These are phyloP conservation scores for Colletotrichum sp. DNA, from an alignment of 2,329 filamentous ascomycete genomes.

Conservation along the genomic window DNA sequence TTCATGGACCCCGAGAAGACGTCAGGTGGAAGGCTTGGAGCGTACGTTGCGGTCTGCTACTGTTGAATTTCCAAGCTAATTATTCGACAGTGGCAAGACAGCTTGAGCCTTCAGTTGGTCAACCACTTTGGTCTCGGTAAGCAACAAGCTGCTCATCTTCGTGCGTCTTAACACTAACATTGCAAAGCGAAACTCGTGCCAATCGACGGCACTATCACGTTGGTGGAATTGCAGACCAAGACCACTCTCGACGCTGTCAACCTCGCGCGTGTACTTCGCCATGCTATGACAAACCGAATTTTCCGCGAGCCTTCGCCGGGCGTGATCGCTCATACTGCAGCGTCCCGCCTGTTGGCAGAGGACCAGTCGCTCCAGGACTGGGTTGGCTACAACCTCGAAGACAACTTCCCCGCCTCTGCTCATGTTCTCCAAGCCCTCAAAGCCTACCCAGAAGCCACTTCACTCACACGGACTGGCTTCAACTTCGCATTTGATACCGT, in stretches of 20 bases:
- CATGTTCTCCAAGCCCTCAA: slow-evolving; percentile 51
- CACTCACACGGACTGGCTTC: slow-evolving; percentile 55
- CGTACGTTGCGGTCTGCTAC: slow-evolving; percentile 38
- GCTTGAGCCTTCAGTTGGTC: slow-evolving; percentile 54
- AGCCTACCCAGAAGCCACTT: slow-evolving; percentile 51
- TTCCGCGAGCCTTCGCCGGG: slow-evolving; percentile 58
- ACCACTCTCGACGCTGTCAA: slow-evolving; percentile 54
- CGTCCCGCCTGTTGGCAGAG: slow-evolving; percentile 55
- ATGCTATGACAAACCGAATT: slow-evolving; percentile 63
- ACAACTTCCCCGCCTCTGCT: slow-evolving; percentile 55
- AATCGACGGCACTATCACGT: slow-evolving; percentile 46
- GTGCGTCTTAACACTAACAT: slow-evolving; percentile 3
- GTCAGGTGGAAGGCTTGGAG: slow-evolving; percentile 59
- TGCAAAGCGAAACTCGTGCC: slow-evolving; percentile 55
- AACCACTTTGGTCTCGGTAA: slow-evolving; percentile 56
- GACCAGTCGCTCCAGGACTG: slow-evolving; percentile 55
- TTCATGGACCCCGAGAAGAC: slow-evolving; percentile 55
- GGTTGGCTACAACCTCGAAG: slow-evolving; percentile 60
- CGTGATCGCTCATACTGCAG: slow-evolving; percentile 59
- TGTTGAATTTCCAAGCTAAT: slow-evolving; percentile 6
- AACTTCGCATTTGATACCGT: slow-evolving; percentile 55
- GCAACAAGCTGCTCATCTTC: background rate
- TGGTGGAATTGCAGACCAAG: slow-evolving; percentile 49
- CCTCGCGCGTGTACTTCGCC: slow-evolving; percentile 55
- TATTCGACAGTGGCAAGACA: slow-evolving; percentile 49